phyloP scores from a whole-genome alignment of 306 rosid species.

The Lablab purpureus region DNA sequence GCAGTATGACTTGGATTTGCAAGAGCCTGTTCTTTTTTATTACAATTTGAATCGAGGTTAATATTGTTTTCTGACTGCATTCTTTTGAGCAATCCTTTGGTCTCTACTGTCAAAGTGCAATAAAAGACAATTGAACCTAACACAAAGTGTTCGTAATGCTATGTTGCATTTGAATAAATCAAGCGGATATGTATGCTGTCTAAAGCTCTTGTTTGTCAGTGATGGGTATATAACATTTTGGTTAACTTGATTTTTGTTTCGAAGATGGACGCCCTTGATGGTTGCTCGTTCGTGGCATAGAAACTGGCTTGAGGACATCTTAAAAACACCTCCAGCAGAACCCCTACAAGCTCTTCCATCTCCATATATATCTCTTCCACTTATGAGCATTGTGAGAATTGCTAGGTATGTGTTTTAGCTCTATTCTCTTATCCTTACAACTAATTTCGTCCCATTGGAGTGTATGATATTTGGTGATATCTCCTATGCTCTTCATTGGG shows the following conservation, averaged over 20 bases:
- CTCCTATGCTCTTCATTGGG: neutral
- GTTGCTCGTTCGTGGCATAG: constrained; percentile 94
- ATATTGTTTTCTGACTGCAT: neutral
- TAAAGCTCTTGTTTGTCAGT: constrained; percentile 15
- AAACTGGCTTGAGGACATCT: constrained; percentile 80
- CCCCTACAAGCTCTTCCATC: constrained; percentile 67
- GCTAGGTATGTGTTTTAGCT: constrained; percentile 66
- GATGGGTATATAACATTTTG: constrained; percentile 25
- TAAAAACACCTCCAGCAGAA: constrained; percentile 62
- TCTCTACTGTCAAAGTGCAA: constrained; percentile 4
- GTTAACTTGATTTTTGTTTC: constrained; percentile 46
- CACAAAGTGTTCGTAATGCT: constrained; percentile 21
- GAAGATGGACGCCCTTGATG: constrained; percentile 91
- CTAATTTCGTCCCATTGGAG: neutral
- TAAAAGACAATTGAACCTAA: constrained; percentile 2
- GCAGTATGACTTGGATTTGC: neutral
- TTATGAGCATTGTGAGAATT: constrained; percentile 89
- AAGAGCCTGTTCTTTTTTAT: neutral
- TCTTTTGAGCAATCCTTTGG: constrained; percentile 30
- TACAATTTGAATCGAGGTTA: neutral
- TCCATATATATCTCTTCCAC: constrained; percentile 83
- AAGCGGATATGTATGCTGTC: neutral
- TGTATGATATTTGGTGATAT: constrained; percentile 8
- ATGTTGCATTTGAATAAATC: constrained; percentile 29
- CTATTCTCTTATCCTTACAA: constrained; percentile 10